Evolutionary conservation across 495 filamentous ascomycete species (phyloP).

Genomic region (Daldinia loculata): DNA sequence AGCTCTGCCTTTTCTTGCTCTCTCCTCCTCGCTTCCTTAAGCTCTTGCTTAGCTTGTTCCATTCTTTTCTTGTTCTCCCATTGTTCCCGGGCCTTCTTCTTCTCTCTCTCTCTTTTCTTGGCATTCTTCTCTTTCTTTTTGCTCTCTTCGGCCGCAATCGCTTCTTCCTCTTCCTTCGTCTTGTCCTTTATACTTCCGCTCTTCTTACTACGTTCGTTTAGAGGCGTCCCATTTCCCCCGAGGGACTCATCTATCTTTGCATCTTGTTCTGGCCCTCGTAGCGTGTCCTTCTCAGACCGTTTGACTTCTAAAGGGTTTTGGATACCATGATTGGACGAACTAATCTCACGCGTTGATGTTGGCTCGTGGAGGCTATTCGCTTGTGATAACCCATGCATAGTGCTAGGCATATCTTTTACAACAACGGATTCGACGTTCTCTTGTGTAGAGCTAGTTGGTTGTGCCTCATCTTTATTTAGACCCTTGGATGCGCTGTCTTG

Average conservation of each 20-base stretch:
- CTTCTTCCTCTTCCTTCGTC: neutral
- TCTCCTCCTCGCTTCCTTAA: slow-evolving; percentile 17
- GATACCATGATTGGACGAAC: neutral
- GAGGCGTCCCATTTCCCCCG: neutral
- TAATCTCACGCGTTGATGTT: neutral
- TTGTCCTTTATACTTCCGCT: neutral
- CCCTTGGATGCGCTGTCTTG: neutral
- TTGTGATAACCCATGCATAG: neutral
- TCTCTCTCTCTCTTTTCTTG: slow-evolving; percentile 14
- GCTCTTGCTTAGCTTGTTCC: slow-evolving; percentile 9
- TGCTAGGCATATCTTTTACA: neutral
- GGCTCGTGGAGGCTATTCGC: neutral
- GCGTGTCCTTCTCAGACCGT: neutral
- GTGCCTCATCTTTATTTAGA: neutral
- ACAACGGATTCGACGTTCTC: neutral
- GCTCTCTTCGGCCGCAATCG: neutral
- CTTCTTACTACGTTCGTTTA: neutral
- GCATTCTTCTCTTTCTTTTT: slow-evolving; percentile 4
- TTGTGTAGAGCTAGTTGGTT: neutral
- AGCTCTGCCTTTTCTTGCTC: neutral
- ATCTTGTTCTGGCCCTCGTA: neutral
- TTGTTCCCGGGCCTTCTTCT: neutral
- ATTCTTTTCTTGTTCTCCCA: slow-evolving; percentile 17
- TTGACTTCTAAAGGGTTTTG: neutral
- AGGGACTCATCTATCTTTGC: neutral